phyloP scores from a whole-genome alignment of 192 early-diverging fungal species.

The Coemansia reversa region DNA sequence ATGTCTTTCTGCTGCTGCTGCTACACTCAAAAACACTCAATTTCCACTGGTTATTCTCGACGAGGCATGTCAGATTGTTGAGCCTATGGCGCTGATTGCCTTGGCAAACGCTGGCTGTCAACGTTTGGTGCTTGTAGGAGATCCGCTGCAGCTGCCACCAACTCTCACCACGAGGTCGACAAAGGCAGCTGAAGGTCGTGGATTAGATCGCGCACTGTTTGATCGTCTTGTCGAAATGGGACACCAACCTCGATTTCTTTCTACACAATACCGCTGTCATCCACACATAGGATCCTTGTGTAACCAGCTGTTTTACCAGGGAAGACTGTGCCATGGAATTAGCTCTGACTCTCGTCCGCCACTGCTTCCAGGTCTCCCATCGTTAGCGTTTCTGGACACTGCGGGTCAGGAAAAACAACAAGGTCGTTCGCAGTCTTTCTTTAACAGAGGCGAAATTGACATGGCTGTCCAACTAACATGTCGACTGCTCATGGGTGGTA shows the following conservation, averaged over 20 bases:
- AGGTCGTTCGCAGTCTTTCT: conserved; percentile 48
- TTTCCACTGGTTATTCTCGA: conserved; percentile 81
- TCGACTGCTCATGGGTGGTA: conserved; percentile 19
- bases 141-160: conserved; percentile 87
- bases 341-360: conserved; percentile 19
- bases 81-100: conserved; percentile 85
- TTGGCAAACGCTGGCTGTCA: conserved; percentile 61
- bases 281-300: conserved; percentile 51
- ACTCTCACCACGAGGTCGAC: conserved; percentile 62
- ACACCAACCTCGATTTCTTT: conserved; percentile 28
- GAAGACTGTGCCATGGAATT: conserved; percentile 38
- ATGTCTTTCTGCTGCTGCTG: conserved; percentile 76
- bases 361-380: conserved; percentile 32
- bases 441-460: conserved; percentile 47
- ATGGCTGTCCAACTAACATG: conserved; percentile 38
- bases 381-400: conserved; percentile 49
- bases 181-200: conserved; percentile 52
- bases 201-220: conserved; percentile 81
- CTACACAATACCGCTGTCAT: conserved; percentile 58
- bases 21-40: conserved; percentile 58
- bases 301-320: conserved; percentile 51
- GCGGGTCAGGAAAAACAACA: conserved; percentile 47
- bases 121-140: conserved; percentile 78
- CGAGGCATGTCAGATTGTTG: conserved; percentile 84
- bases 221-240: conserved; percentile 65